phyloP scores from a whole-genome alignment of 2,329 filamentous ascomycete genomes.

The Mollisia scopiformis region DNA sequence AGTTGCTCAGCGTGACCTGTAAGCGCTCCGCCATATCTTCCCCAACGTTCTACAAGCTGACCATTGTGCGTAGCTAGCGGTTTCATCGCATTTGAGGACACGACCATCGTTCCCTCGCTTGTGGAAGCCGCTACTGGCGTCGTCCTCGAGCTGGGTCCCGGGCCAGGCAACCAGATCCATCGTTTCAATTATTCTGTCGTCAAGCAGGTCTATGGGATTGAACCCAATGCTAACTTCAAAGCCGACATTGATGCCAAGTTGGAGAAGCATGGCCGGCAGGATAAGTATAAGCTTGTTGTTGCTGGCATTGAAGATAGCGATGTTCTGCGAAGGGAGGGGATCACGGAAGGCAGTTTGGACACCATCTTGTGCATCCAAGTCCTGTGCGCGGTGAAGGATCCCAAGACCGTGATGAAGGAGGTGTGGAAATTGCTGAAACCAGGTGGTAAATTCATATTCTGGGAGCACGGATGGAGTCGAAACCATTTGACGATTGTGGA shows the following conservation, averaged over 20 bases:
- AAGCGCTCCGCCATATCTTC: slow-evolving; percentile 6
- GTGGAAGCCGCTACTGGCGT: slow-evolving; percentile 36
- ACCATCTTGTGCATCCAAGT: slow-evolving; percentile 47
- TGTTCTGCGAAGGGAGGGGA: slow-evolving; percentile 40
- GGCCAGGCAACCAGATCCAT: slow-evolving; percentile 46
- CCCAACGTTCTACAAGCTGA: slow-evolving; percentile 8
- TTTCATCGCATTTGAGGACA: slow-evolving; percentile 40
- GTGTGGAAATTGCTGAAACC: slow-evolving; percentile 48
- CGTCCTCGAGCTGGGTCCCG: slow-evolving; percentile 49
- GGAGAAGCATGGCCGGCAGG: slow-evolving; percentile 34
- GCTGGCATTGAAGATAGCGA: slow-evolving; percentile 45
- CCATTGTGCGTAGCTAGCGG: slow-evolving; percentile 23
- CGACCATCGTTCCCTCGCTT: slow-evolving; percentile 39
- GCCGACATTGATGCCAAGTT: slow-evolving; percentile 37
- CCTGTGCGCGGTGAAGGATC: slow-evolving; percentile 43
- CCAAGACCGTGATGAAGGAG: slow-evolving; percentile 33
- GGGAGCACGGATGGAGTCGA: slow-evolving; percentile 43
- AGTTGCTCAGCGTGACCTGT: slow-evolving; percentile 29
- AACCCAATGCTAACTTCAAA: slow-evolving; percentile 42
- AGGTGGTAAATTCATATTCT: slow-evolving; percentile 49
- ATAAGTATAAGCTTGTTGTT: slow-evolving; percentile 43
- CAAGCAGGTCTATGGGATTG: slow-evolving; percentile 43
- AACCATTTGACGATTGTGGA: slow-evolving; percentile 34
- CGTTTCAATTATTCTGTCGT: slow-evolving; percentile 40
- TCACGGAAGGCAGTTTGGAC: slow-evolving; percentile 42